These are phyloP conservation scores for Candida vaughaniae DNA, from an alignment of 805 yeast species.

Conservation along the genomic window DNA sequence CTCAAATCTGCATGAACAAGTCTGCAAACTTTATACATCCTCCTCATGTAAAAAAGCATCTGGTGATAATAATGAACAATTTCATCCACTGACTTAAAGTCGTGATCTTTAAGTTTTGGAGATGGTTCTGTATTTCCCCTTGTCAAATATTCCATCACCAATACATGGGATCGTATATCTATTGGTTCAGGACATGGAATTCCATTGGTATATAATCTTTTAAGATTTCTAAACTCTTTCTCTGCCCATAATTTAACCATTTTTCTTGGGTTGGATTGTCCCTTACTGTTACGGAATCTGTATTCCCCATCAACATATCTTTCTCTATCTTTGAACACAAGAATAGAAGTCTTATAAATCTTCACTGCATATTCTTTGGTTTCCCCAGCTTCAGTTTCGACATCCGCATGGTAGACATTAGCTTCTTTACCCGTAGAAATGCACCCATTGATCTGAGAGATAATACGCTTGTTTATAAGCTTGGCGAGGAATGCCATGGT, in stretches of 20 bases:
- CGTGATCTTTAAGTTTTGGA: constrained; percentile 85
- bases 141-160: constrained; percentile 89
- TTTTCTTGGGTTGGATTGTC: constrained; percentile 89
- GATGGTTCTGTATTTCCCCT: constrained; percentile 86
- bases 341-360: constrained; percentile 91
- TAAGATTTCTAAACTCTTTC: constrained; percentile 91
- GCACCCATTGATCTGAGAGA: constrained; percentile 89
- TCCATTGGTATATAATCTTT: constrained; percentile 72
- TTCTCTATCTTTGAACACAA: constrained; percentile 96
- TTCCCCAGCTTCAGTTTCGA: constrained; percentile 58
- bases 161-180: constrained; percentile 82
- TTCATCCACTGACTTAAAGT: constrained; percentile 65
- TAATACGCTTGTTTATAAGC: constrained; percentile 77
- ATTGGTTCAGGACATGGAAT: constrained; percentile 94
- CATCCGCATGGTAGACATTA: constrained; percentile 77
- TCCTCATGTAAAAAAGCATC: constrained; percentile 80
- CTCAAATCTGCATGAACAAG: constrained; percentile 95
- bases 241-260: constrained; percentile 99
- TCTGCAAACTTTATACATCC: constrained; percentile 83
- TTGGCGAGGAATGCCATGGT: constrained; percentile 81
- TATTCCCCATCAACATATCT: constrained; percentile 95
- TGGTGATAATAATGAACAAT: constrained; percentile 69
- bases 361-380: constrained; percentile 79
- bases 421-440: constrained; percentile 97
- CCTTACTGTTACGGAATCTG: constrained; percentile 81